Percentiles rank a stretch among this genome's conserved stretches.
Conservation (phyloP, 1,139 yeast genomes). For the Blastobotrys aristatus region DNA sequence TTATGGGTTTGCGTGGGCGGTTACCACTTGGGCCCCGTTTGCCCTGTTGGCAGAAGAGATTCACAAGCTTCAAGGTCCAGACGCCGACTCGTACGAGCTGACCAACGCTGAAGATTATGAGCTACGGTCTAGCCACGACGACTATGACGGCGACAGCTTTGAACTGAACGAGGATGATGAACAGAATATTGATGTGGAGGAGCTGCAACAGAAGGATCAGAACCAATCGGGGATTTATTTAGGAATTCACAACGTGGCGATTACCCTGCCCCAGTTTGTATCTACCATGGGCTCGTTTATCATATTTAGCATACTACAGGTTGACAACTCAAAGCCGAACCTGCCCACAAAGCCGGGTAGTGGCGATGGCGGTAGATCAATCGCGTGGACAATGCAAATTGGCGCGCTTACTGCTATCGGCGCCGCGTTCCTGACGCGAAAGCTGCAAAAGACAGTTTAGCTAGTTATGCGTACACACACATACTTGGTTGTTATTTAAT, state of each 20-base stretch:
- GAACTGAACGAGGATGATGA: neutral
- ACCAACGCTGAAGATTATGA: slow-evolving; percentile 2
- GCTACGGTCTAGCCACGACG: neutral
- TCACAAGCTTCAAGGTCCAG: slow-evolving; percentile 18
- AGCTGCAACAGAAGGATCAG: slow-evolving; percentile 7
- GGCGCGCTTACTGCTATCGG: slow-evolving; percentile 34
- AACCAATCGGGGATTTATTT: slow-evolving; percentile 35
- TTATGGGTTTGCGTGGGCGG: slow-evolving; percentile 40
- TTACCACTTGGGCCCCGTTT: slow-evolving; percentile 41
- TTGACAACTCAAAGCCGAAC: slow-evolving; percentile 13
- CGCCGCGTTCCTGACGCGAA: slow-evolving; percentile 32
- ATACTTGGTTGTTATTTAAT: too few relatives aligned
- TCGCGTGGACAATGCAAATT: slow-evolving; percentile 35
- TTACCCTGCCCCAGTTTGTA: slow-evolving; percentile 39
- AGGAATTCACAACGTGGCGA: slow-evolving; percentile 40
- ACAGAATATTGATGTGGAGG: neutral
- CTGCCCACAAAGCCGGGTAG: slow-evolving; percentile 18
- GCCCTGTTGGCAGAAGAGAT: slow-evolving; percentile 39
- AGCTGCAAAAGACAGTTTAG: slow-evolving; percentile 17
- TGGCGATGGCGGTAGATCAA: slow-evolving; percentile 36
- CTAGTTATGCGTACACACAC: too few relatives aligned
- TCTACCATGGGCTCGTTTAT: slow-evolving; percentile 38
- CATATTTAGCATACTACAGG: slow-evolving; percentile 31
- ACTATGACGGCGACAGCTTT: slow-evolving; percentile 5
- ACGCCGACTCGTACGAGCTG: slow-evolving; percentile 7